These are phyloP conservation scores for Fusarium siculi DNA, from an alignment of 2,329 filamentous ascomycete genomes.

Conservation along the genomic window DNA sequence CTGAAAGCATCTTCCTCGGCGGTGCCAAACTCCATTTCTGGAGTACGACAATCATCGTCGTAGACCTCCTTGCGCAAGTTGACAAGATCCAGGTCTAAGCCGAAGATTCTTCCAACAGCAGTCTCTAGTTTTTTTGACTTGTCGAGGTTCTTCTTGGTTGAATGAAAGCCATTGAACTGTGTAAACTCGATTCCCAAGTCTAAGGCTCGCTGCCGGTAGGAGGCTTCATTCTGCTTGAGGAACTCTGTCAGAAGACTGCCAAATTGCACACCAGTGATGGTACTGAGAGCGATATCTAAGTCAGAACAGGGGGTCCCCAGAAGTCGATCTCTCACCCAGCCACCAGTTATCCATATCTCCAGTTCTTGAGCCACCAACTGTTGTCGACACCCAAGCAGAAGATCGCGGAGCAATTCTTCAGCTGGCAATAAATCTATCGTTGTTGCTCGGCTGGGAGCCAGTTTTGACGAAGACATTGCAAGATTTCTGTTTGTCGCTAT, in stretches of 20 bases:
- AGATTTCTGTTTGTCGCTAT: background rate
- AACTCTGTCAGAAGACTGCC: background rate
- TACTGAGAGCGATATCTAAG: background rate
- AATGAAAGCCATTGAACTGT: background rate
- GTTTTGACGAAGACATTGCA: background rate
- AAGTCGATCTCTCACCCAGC: background rate
- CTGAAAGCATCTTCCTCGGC: background rate
- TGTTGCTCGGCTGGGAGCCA: background rate
- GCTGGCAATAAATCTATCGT: background rate
- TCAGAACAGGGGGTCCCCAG: background rate
- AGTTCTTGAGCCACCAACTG: background rate
- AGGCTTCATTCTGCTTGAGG: background rate
- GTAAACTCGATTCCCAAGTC: background rate
- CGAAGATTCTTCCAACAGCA: background rate
- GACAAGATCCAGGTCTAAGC: background rate
- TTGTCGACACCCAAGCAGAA: background rate
- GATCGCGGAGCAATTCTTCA: background rate
- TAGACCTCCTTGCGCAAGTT: background rate
- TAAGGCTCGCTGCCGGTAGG: background rate
- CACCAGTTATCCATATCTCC: background rate
- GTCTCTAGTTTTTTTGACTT: background rate
- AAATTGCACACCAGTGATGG: background rate
- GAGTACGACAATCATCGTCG: background rate
- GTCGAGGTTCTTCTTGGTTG: background rate
- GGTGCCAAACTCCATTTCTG: background rate